Conservation (phyloP, 2,329 filamentous ascomycete genomes). For the Phialophora macrospora region DNA sequence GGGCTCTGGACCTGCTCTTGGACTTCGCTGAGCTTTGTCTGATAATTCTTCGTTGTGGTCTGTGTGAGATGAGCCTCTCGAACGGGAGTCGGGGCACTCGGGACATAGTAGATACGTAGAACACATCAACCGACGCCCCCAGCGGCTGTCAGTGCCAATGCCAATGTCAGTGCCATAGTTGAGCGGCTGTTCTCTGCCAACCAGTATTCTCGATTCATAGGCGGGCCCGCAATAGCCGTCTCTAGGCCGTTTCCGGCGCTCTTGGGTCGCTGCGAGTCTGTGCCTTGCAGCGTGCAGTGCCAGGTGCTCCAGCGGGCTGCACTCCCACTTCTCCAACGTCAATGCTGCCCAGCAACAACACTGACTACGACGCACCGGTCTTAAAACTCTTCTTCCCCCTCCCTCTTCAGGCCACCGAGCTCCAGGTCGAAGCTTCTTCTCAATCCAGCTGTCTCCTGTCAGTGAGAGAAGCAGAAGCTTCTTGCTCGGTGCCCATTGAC, state of each 20-base stretch:
- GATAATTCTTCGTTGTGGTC: constrained; percentile 10
- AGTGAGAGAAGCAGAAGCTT: constrained; percentile 23
- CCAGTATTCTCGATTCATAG: constrained; percentile 24
- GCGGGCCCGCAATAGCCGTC: constrained; percentile 13
- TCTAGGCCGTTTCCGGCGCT: constrained; percentile 13
- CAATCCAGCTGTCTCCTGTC: constrained; percentile 25
- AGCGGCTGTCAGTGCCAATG: constrained; percentile 22
- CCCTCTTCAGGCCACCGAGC: constrained; percentile 33
- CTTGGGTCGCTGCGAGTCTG: constrained; percentile 11
- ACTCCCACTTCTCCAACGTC: constrained; percentile 27
- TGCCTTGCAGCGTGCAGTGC: constrained; percentile 18
- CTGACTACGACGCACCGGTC: constrained; percentile 26
- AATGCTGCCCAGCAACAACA: constrained; percentile 39
- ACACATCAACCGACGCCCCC: constrained; percentile 11
- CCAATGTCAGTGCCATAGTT: constrained; percentile 17
- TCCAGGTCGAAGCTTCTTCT: constrained; percentile 34
- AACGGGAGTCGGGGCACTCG: not conserved
- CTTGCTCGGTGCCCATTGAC: constrained; percentile 27
- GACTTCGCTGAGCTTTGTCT: not conserved
- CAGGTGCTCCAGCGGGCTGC: constrained; percentile 2
- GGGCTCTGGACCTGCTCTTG: constrained; percentile 1
- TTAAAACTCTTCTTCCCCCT: constrained; percentile 34
- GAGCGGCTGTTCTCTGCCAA: constrained; percentile 19
- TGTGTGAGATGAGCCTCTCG: constrained; percentile 20
- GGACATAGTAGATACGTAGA: constrained; percentile 4